Conservation (phyloP, 176 grass and related monocot genomes). For the Oryza longistaminata region DNA sequence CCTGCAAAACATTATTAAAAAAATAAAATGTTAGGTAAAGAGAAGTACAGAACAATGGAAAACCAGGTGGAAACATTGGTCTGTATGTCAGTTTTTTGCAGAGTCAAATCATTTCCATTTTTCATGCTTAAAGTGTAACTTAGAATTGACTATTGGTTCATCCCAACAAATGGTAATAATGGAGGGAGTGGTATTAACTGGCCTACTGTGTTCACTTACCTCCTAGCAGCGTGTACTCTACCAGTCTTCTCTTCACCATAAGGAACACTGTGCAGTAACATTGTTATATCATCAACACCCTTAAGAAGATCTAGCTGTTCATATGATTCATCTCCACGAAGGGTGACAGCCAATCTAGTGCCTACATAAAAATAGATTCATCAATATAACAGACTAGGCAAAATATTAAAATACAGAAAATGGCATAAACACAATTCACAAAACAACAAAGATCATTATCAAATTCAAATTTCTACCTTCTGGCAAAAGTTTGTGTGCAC, state of each 20-base stretch:
- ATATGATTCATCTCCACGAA: constrained; percentile 74
- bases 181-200: background rate
- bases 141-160: background rate
- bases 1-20: constrained; percentile 51
- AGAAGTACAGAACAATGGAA: background rate
- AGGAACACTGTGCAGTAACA: constrained; percentile 82
- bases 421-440: background rate
- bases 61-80: background rate
- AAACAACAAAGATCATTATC: constrained; percentile 12
- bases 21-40: constrained; percentile 18
- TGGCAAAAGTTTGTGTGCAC: constrained; percentile 88
- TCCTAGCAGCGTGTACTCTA: constrained; percentile 84
- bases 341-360: constrained; percentile 79
- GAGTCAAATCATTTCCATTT: constrained; percentile 4
- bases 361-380: constrained; percentile 42
- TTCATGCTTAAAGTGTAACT: background rate
- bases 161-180: background rate
- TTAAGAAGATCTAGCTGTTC: constrained; percentile 77
- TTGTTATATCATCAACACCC: constrained; percentile 73
- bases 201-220: constrained; percentile 43
- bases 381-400: constrained; percentile 28
- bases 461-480: constrained; percentile 60
- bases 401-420: background rate
- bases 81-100: background rate
- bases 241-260: constrained; percentile 75